A percentile compares a stretch with the other conserved stretches of the same genome.
These are phyloP conservation scores for Talaromyces sp. DNA, from an alignment of 2,329 filamentous ascomycete species.

Conservation along the genomic window DNA sequence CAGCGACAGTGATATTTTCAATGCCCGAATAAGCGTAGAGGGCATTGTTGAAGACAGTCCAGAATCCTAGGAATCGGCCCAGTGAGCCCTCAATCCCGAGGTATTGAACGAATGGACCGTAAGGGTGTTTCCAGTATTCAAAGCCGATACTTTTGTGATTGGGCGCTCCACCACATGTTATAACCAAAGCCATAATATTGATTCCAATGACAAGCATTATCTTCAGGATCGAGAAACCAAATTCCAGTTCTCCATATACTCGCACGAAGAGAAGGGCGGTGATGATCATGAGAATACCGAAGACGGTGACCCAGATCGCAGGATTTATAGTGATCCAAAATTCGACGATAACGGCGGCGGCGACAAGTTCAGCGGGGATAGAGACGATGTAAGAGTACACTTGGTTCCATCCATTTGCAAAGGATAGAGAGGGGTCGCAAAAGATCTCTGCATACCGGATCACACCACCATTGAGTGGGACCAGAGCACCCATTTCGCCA, in stretches of 20 bases:
- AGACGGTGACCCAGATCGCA: conserved; percentile 44
- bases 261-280: conserved; percentile 41
- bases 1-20: conserved; percentile 52
- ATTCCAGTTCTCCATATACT: conserved; percentile 57
- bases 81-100: conserved; percentile 45
- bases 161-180: conserved; percentile 46
- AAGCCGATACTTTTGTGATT: conserved; percentile 40
- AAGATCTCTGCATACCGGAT: conserved; percentile 41
- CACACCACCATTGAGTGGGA: conserved; percentile 43
- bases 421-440: conserved; percentile 40
- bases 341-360: conserved; percentile 31
- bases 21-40: conserved; percentile 44
- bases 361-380: conserved; percentile 38
- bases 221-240: conserved; percentile 57
- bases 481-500: conserved; percentile 42
- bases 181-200: conserved; percentile 58
- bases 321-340: conserved; percentile 54
- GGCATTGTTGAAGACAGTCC: conserved; percentile 33
- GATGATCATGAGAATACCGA: conserved; percentile 39
- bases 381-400: conserved; percentile 37
- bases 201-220: conserved; percentile 64
- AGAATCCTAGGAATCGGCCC: conserved; percentile 48
- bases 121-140: conserved; percentile 47
- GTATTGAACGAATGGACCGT: conserved; percentile 44
- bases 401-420: conserved; percentile 44